Percentiles rank a stretch among this genome's conserved stretches.
These are phyloP conservation scores for Tricholoma flavovirens DNA, from an alignment of 768 basidiomycete species.

Conservation along the genomic window DNA sequence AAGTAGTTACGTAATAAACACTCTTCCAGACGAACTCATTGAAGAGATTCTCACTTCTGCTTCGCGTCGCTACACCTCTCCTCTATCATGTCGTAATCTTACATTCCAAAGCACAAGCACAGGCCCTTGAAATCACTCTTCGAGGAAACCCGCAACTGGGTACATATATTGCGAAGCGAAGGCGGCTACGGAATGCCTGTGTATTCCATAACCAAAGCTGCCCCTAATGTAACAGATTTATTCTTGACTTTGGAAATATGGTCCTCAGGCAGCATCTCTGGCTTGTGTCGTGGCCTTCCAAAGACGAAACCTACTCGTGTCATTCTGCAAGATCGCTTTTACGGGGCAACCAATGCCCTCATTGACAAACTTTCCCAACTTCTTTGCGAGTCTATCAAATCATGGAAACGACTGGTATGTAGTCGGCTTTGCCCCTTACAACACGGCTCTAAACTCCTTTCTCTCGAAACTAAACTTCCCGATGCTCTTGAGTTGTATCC, in stretches of 20 bases:
- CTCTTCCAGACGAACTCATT: slow-evolving; percentile 20
- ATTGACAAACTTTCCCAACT: not conserved
- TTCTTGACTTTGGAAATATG: slow-evolving; percentile 8
- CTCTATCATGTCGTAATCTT: slow-evolving; percentile 22
- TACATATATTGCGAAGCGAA: slow-evolving; percentile 19
- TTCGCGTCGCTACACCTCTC: no score
- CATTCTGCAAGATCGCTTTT: slow-evolving; percentile 3
- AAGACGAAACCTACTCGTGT: slow-evolving; percentile 10
- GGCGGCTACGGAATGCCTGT: slow-evolving; percentile 13
- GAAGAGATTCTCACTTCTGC: slow-evolving; percentile 16
- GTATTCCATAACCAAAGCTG: not conserved
- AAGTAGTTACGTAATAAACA: slow-evolving; percentile 43
- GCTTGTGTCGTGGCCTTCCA: slow-evolving; percentile 7
- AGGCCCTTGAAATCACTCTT: slow-evolving; percentile 16
- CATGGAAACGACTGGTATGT: slow-evolving; percentile 5
- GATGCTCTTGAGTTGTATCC: slow-evolving; percentile 1
- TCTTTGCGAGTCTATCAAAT: not conserved
- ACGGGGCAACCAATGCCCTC: not conserved
- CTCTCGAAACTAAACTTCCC: not conserved
- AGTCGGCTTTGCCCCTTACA: not conserved
- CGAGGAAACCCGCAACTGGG: slow-evolving; percentile 11
- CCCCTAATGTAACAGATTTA: slow-evolving; percentile 3
- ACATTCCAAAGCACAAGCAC: slow-evolving; percentile 21
- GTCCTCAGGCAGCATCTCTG: slow-evolving; percentile 10
- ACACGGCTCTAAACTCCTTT: slow-evolving; percentile 5